phyloP scores from a whole-genome alignment of 106 monocot species.

The Dioscorea dumetorum region DNA sequence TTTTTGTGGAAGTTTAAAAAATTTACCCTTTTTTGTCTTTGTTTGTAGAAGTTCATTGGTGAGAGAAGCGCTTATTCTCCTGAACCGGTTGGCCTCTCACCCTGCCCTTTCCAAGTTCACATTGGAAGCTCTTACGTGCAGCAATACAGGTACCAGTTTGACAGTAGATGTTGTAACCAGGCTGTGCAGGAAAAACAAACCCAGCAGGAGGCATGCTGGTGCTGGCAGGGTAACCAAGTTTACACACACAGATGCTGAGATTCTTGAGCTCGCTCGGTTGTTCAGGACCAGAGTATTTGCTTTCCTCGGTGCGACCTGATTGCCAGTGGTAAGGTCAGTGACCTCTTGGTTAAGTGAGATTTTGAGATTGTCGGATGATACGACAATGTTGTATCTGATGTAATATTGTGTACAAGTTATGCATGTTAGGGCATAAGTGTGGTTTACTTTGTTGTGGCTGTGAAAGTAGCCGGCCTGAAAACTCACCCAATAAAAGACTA shows the following conservation, averaged over 20 bases:
- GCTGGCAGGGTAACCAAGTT: slow-evolving; percentile 2
- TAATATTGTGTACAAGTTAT: neutral
- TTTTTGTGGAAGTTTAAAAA: too few relatives aligned
- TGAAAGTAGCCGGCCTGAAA: too few relatives aligned
- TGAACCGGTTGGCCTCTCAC: slow-evolving; percentile 77
- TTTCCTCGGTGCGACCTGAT: slow-evolving; percentile 32
- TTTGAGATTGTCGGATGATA: too few relatives aligned
- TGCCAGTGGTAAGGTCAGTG: too few relatives aligned
- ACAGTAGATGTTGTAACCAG: slow-evolving; percentile 57
- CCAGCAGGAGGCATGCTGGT: neutral
- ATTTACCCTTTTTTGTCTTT: neutral
- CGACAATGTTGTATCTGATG: too few relatives aligned
- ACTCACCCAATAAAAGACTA: too few relatives aligned
- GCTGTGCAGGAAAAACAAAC: slow-evolving; percentile 26
- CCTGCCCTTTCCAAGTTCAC: slow-evolving; percentile 42
- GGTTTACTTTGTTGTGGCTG: too few relatives aligned
- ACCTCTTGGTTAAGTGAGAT: too few relatives aligned
- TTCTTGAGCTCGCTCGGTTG: slow-evolving; percentile 46
- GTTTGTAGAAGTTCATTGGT: slow-evolving; percentile 36
- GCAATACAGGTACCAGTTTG: slow-evolving; percentile 31
- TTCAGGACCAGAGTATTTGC: slow-evolving; percentile 54
- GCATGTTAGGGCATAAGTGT: neutral
- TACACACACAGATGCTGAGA: slow-evolving; percentile 37
- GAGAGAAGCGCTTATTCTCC: slow-evolving; percentile 73
- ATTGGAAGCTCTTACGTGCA: slow-evolving; percentile 50